A percentile compares a stretch with the other conserved stretches of the same genome.
phyloP scores from a whole-genome alignment of 345 rosid species.

The Brassica rapa region DNA sequence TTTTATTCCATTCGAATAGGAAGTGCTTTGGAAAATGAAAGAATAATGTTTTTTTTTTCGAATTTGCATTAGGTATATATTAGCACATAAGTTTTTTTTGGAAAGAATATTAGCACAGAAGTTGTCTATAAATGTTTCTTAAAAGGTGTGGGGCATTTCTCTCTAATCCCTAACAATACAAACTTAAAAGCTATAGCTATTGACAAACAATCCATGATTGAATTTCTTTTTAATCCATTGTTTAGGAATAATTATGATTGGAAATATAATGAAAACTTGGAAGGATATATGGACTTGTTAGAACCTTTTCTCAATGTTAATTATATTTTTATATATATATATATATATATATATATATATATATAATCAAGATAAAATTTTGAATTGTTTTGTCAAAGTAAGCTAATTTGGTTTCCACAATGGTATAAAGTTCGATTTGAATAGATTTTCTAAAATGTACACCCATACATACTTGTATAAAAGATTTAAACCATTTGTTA shows the following conservation, averaged over 20 bases:
- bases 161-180: neutral
- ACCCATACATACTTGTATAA: neutral
- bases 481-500: neutral
- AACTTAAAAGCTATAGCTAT: neutral
- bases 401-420: neutral
- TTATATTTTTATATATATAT: no score
- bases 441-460: neutral
- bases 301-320: neutral
- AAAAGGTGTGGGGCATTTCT: neutral
- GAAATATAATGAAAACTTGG: neutral
- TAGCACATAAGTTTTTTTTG: neutral
- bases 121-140: neutral
- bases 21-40: neutral
- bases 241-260: neutral
- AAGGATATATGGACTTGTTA: neutral
- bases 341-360: no score
- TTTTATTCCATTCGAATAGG: neutral
- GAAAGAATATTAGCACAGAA: no score
- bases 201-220: neutral
- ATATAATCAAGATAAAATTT: neutral
- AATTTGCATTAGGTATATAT: neutral
- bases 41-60: neutral
- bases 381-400: neutral
- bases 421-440: neutral
- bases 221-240: neutral